Percentiles rank a stretch among this genome's conserved stretches.
Evolutionary conservation across 2,329 filamentous ascomycete genomes (phyloP).

Genomic region (Stachybotrys chlorohalonatus): DNA sequence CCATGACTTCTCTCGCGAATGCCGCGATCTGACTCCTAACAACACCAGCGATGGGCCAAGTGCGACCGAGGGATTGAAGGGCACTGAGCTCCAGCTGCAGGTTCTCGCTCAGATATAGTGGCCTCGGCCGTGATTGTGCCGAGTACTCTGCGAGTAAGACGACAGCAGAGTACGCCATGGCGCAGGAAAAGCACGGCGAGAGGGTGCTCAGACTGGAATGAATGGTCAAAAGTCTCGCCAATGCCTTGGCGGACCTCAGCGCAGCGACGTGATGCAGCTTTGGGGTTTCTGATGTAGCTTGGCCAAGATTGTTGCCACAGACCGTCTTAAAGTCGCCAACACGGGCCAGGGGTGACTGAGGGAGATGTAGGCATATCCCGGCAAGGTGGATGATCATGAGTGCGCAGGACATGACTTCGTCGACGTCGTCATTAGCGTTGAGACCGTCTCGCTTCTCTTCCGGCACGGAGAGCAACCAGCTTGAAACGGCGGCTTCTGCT

Average conservation of each 20-base stretch:
- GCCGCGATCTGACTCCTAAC: slow-evolving; percentile 3
- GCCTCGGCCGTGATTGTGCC: not conserved
- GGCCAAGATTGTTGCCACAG: slow-evolving; percentile 1
- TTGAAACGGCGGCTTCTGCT: slow-evolving; percentile 2
- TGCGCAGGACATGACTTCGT: slow-evolving; percentile 5
- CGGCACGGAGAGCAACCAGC: slow-evolving; percentile 2
- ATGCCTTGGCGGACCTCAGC: slow-evolving; percentile 3
- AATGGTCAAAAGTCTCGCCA: slow-evolving; percentile 1
- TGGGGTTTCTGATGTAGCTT: not conserved
- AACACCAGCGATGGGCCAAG: slow-evolving; percentile 3
- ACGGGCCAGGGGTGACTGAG: slow-evolving; percentile 1
- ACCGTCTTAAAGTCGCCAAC: slow-evolving; percentile 3
- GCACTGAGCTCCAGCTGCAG: slow-evolving; percentile 3
- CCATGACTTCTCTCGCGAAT: slow-evolving; percentile 1
- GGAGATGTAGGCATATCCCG: slow-evolving; percentile 2
- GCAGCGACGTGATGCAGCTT: slow-evolving; percentile 2
- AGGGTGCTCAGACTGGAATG: slow-evolving; percentile 1
- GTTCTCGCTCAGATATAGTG: slow-evolving; percentile 2
- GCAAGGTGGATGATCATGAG: slow-evolving; percentile 5
- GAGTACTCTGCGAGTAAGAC: slow-evolving; percentile 4
- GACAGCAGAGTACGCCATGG: slow-evolving; percentile 1
- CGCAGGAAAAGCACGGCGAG: slow-evolving; percentile 5
- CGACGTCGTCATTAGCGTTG: slow-evolving; percentile 1
- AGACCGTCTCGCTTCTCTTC: slow-evolving; percentile 2
- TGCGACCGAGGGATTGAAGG: slow-evolving; percentile 1